Evolutionary conservation across 768 basidiomycete genomes (phyloP).

Genomic region (Pleurotus salmoneostramineus): DNA sequence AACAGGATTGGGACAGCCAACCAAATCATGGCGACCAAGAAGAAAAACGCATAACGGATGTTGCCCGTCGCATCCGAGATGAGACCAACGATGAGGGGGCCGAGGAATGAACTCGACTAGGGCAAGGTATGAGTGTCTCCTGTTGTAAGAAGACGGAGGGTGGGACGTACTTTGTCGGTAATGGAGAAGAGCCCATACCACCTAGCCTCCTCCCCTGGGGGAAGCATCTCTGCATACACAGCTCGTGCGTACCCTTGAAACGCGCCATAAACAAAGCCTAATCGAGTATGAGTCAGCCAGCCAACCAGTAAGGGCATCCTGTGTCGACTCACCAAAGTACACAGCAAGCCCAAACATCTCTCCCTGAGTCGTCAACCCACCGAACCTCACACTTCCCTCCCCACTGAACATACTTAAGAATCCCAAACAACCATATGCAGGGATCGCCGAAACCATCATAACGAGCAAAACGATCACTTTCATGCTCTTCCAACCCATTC

Average conservation of each 20-base stretch:
- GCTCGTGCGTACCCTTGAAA: conserved; percentile 91
- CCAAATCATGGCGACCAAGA: conserved; percentile 81
- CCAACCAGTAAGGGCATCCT: neutral
- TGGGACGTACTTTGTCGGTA: conserved; percentile 69
- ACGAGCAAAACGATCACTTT: conserved; percentile 66
- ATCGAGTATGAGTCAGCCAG: neutral
- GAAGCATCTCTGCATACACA: conserved; percentile 83
- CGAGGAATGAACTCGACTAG: conserved; percentile 89
- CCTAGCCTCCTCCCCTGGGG: conserved; percentile 82
- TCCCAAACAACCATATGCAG: conserved; percentile 80
- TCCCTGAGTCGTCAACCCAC: conserved; percentile 70
- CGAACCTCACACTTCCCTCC: conserved; percentile 41
- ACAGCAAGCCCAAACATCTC: conserved; percentile 87
- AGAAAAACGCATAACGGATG: conserved; percentile 88
- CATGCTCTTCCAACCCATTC: conserved; percentile 62
- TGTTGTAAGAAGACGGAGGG: no score
- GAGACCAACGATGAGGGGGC: conserved; percentile 83
- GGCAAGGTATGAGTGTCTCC: conserved; percentile 7
- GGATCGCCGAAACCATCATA: conserved; percentile 59
- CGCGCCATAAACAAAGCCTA: conserved; percentile 77
- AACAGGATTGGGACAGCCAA: conserved; percentile 72
- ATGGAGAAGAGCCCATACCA: conserved; percentile 90
- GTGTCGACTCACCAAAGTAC: conserved; percentile 64
- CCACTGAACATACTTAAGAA: conserved; percentile 53
- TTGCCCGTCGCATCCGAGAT: conserved; percentile 89